Evolutionary conservation across 2,329 filamentous ascomycete species (phyloP), one percentile per base, ranked within the genome.

Genomic region (Dothistroma pini): DNA sequence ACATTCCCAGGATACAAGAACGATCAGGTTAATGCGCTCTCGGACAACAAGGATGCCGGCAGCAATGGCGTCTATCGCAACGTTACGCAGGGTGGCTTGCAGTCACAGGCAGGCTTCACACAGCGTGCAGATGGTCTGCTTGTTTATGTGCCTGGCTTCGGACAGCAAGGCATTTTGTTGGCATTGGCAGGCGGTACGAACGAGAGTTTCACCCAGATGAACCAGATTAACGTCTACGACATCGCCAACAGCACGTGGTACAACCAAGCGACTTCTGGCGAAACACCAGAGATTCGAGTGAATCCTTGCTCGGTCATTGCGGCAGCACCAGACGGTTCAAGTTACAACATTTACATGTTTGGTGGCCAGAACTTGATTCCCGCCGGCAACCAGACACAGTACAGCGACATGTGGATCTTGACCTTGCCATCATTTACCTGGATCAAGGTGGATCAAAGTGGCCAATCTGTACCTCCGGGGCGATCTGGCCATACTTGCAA

Each of bases 391-490:
- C 84, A 86, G 67, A 81, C 73, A 0, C 82, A 86, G 65, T 93
- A 89, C 70, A 83, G 86, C 29, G 88, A 92, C 69, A 85, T 89
- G 78, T 95, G 89, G 89, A 87, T 92, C 22, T 78, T 95, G 12
- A 90, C 89, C 0, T 77, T 96, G 6, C 91, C 91, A 0, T 88
- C 87, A 0, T 96, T 96, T 72, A 90, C 85, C 4, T 95, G 91
- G 91, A 88, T 88, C 57, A 77, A 85, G 69, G 86, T 89, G 25
- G 79, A 88, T 62, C 79, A 79, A 54, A 72, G 75, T 4, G 75
- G 76, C 0, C 72, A 84, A 71, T 64, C 69, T 57, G 57, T 78
- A 6, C 72, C 89, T 75, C 75, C 82, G 8, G 88, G 80, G 2
- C 84, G 91, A 57, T 84, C 86, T 1, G 90, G 90, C 0, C 90